Conservation (phyloP, 108 stramenopile genomes). For the Chaetoceros muelleri region DNA sequence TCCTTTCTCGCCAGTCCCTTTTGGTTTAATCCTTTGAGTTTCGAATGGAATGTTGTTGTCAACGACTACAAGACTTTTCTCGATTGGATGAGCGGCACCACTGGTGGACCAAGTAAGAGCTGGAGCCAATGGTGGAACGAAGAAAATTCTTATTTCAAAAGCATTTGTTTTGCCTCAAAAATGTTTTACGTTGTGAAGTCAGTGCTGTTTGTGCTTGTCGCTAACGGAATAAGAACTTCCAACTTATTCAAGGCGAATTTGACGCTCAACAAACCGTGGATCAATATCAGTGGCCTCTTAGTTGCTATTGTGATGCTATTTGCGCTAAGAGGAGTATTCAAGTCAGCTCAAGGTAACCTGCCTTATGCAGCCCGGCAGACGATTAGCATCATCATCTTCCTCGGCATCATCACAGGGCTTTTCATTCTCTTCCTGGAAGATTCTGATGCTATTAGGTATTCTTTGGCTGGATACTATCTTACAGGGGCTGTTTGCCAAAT, state of each 20-base stretch:
- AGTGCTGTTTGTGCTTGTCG: conserved; percentile 66
- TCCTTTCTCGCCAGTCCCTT: conserved; percentile 96
- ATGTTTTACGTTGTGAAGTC: conserved; percentile 70
- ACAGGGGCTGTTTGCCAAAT: conserved; percentile 68
- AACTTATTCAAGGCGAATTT: conserved; percentile 66
- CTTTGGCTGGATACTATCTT: conserved; percentile 85
- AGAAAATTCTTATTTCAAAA: conserved; percentile 83
- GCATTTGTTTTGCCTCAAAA: conserved; percentile 69
- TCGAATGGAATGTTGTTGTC: conserved; percentile 87
- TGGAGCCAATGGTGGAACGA: conserved; percentile 95
- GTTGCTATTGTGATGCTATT: conserved; percentile 35
- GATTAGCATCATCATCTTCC: conserved; percentile 60
- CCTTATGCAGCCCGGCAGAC: conserved; percentile 76
- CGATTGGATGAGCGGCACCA: conserved; percentile 80
- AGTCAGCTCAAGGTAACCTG: conserved; percentile 44
- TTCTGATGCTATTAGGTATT: conserved; percentile 75
- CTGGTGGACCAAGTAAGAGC: conserved; percentile 75
- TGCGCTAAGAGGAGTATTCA: conserved; percentile 38
- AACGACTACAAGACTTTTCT: conserved; percentile 79
- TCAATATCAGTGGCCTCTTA: conserved; percentile 50
- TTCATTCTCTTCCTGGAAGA: conserved; percentile 65
- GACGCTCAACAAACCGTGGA: conserved; percentile 47
- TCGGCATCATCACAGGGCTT: conserved; percentile 55
- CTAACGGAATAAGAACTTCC: conserved; percentile 74
- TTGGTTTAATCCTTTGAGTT: conserved; percentile 99